A percentile compares a stretch with the other conserved stretches of the same genome.
Conservation (phyloP, 495 filamentous ascomycete genomes). For the Penicillium diatomitis region DNA sequence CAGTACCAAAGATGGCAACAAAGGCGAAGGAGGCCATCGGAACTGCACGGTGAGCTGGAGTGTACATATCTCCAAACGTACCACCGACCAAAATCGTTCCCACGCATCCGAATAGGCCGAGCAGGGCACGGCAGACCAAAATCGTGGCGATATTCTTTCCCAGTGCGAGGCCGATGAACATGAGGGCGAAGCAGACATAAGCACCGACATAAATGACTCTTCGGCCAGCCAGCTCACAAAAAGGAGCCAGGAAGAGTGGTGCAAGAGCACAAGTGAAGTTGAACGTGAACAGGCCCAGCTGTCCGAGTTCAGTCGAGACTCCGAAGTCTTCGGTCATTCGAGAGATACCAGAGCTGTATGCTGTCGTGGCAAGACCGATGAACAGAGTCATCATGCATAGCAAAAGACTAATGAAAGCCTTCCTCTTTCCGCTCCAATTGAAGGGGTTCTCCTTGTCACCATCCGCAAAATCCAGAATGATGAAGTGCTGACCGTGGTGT, state of each 20-base stretch:
- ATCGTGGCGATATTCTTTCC: slow-evolving; percentile 61
- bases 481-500: slow-evolving; percentile 22
- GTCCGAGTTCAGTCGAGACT: slow-evolving; percentile 24
- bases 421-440: slow-evolving; percentile 31
- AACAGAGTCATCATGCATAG: slow-evolving; percentile 41
- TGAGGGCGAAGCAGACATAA: slow-evolving; percentile 30
- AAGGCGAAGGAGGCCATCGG: slow-evolving; percentile 74
- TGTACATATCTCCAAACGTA: slow-evolving; percentile 66
- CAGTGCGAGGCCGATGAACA: slow-evolving; percentile 34
- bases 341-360: slow-evolving; percentile 35
- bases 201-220: slow-evolving; percentile 30
- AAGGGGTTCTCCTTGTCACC: slow-evolving; percentile 38
- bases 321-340: slow-evolving; percentile 30
- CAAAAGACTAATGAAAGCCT: slow-evolving; percentile 32
- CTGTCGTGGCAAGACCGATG: slow-evolving; percentile 40
- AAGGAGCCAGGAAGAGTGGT: slow-evolving; percentile 37
- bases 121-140: slow-evolving; percentile 57
- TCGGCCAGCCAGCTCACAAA: slow-evolving; percentile 36
- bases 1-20: slow-evolving; percentile 66
- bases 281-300: slow-evolving; percentile 36
- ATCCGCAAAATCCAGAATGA: slow-evolving; percentile 30
- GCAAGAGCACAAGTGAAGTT: slow-evolving; percentile 34
- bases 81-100: slow-evolving; percentile 74
- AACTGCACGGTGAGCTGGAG: slow-evolving; percentile 62
- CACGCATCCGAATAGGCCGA: slow-evolving; percentile 67